phyloP scores from a whole-genome alignment of 2,329 filamentous ascomycete species.

The Chrysoporthe deuterocubensis region DNA sequence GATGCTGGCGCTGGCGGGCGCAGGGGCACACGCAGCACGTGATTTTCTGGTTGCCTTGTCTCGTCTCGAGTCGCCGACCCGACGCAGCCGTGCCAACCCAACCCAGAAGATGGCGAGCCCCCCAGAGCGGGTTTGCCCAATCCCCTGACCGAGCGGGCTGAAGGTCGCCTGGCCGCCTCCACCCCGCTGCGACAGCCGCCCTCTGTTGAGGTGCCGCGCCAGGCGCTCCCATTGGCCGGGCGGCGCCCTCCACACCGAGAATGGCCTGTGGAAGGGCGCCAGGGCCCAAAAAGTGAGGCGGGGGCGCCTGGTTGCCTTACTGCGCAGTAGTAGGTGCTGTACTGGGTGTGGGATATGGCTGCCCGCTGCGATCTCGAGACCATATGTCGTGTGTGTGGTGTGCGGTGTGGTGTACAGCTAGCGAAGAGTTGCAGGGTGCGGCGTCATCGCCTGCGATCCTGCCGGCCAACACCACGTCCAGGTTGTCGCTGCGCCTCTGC shows the following conservation, averaged over 20 bases:
- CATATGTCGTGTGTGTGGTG: no score
- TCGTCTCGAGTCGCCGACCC: not conserved
- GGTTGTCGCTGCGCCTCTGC: not conserved
- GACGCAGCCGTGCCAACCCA: no score
- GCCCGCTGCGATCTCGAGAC: no score
- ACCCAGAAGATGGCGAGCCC: no score
- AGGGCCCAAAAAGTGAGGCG: not conserved
- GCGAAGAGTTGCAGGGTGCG: not conserved
- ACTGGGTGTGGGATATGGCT: not conserved
- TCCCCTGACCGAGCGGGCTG: not conserved
- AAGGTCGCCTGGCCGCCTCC: not conserved
- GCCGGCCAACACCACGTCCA: not conserved
- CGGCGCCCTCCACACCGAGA: not conserved
- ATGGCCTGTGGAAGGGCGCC: not conserved
- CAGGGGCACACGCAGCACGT: not conserved
- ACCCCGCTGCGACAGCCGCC: not conserved
- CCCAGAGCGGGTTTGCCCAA: no score
- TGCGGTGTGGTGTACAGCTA: not conserved
- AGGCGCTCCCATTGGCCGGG: not conserved
- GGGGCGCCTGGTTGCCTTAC: not conserved
- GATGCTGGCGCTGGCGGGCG: not conserved
- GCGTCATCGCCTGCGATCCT: slow-evolving; percentile 3
- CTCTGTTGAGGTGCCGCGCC: not conserved
- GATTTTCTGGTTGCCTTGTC: not conserved
- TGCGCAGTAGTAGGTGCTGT: not conserved